Evolutionary conservation across 73 alveolate genomes (phyloP).

Genomic region (Tetrahymena thermophila): DNA sequence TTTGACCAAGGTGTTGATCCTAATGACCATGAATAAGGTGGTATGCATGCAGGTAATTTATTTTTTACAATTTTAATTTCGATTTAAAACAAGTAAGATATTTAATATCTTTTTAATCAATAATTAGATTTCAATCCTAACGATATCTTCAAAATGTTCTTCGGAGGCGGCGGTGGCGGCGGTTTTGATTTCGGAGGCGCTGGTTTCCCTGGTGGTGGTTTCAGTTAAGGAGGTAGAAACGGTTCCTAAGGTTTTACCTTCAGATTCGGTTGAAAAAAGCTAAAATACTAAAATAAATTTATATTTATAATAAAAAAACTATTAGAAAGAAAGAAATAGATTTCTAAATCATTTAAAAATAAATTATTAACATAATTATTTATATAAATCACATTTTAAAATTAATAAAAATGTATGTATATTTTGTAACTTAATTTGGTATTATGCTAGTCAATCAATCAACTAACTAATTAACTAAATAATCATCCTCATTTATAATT

Average conservation of each 20-base stretch:
- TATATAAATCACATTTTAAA: background rate
- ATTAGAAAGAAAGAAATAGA: background rate
- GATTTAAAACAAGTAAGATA: background rate
- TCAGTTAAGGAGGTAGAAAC: background rate
- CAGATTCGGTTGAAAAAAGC: background rate
- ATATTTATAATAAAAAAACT: background rate
- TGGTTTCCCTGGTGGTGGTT: conserved; percentile 19
- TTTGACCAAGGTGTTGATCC: conserved; percentile 92
- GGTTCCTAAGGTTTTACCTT: background rate
- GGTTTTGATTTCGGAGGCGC: conserved; percentile 2
- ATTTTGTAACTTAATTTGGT: background rate
- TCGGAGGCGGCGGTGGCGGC: conserved; percentile 87
- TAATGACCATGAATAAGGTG: conserved; percentile 80
- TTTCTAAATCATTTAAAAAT: background rate
- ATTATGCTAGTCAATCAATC: background rate
- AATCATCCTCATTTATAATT: background rate
- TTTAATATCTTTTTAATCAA: background rate
- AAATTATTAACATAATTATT: background rate
- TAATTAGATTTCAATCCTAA: conserved; percentile 69
- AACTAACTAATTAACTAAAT: too few species aligned
- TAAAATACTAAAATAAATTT: background rate
- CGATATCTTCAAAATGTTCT: conserved; percentile 90
- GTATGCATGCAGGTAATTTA: conserved; percentile 45
- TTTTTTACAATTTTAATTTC: background rate
- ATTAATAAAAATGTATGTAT: background rate